Evolutionary conservation across 2,329 filamentous ascomycete genomes (phyloP).

Genomic region (Hymenoscyphus fructigenus): DNA sequence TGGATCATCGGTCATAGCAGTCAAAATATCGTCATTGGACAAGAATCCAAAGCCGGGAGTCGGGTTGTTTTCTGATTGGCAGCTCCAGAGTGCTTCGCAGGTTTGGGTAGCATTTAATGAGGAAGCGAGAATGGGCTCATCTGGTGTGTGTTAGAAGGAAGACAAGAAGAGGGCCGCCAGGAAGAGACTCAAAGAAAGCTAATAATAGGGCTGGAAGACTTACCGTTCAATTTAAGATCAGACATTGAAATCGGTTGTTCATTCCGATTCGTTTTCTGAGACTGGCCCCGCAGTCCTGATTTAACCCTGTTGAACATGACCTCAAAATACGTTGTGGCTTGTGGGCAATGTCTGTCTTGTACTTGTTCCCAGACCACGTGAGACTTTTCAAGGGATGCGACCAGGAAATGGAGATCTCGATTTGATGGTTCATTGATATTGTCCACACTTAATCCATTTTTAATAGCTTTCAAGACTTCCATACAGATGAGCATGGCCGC

Average conservation of each 20-base stretch:
- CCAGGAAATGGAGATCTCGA: constrained; percentile 5
- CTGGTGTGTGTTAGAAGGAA: constrained; percentile 3
- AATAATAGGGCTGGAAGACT: background rate
- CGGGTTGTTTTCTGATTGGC: background rate
- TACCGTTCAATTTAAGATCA: background rate
- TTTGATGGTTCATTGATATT: constrained; percentile 10
- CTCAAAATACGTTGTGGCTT: constrained; percentile 21
- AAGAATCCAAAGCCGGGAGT: background rate
- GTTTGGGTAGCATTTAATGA: constrained; percentile 1
- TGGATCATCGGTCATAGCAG: constrained; percentile 11
- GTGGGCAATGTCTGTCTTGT: background rate
- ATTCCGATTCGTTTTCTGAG: background rate
- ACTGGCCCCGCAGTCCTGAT: constrained; percentile 9
- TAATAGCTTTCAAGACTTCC: constrained; percentile 20
- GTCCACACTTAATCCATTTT: constrained; percentile 7
- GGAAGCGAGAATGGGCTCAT: background rate
- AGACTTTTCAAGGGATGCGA: constrained; percentile 25
- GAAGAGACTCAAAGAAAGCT: background rate
- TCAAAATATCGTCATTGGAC: background rate
- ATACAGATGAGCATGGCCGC: constrained; percentile 61
- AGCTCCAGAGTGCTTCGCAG: background rate
- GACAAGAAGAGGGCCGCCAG: background rate
- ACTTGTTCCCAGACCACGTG: constrained; percentile 9
- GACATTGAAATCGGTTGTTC: background rate
- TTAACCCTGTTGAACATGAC: constrained; percentile 27